Evolutionary conservation across 1,139 yeast genomes (phyloP), one percentile per base, ranked within the genome.

Genomic region (Blastobotrys capitulatus): DNA sequence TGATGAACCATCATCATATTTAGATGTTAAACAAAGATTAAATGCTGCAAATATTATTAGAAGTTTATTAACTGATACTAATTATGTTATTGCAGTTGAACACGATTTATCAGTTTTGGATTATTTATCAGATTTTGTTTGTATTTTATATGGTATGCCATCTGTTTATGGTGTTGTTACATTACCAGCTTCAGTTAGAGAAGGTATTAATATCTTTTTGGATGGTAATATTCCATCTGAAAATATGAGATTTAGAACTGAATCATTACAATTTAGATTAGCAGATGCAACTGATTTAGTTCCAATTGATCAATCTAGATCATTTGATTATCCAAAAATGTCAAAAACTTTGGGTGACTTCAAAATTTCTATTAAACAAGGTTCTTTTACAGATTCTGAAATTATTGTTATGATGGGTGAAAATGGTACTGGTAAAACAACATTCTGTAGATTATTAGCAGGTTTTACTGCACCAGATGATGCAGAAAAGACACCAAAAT

Each of bases 331-430:
- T 67, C 96, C 96, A 51, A 60, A 74, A 35, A 85, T 92, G 95
- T 65, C 70, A 51, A 90, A 88, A 77, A 89, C 97, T 45, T 90
- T 89, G 77, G 98, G 98, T 64, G 97, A 89, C 70, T 92, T 92
- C 85, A 81, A 79, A 64, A 78, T 92, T 68, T 74, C 71, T 54
- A 84, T 94, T 55, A 84, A 86, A 65, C 67, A 79, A 41, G 98
- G 98, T 73, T 92, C 86, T 54, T 92, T 90, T 72, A 85, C 95
- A 53, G 95, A 92, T 69, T 87, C 97, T 40, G 98, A 92, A 74
- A 92, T 92, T 62, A 79, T 92, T 65, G 98, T 92, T 53, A 88
- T 92, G 97, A 90, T 92, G 96, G 98, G 98, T 68, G 98, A 92
- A 75, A 92, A 92, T 69, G 98, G 98, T 75, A 92, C 98, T 22